Percentiles rank a stretch among this genome's conserved stretches.
phyloP scores from a whole-genome alignment of 2,329 filamentous ascomycete species.

The Ascochyta koolunga region DNA sequence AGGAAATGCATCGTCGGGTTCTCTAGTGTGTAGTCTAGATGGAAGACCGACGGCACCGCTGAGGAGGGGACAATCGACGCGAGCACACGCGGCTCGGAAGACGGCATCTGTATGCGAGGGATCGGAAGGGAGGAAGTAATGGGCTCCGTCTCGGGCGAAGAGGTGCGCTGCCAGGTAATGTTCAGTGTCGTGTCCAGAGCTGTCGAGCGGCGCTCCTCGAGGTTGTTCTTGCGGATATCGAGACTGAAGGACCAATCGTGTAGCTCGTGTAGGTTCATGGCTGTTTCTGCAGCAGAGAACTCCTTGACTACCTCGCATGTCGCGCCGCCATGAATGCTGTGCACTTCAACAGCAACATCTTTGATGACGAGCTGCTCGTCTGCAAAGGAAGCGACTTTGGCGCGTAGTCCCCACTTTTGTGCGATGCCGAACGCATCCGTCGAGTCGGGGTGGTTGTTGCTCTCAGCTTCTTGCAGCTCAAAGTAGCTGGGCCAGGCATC shows the following conservation, averaged over 20 bases:
- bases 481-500: conserved; percentile 91
- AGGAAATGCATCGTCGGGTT: conserved; percentile 95
- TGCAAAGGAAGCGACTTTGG: conserved; percentile 76
- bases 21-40: conserved; percentile 75
- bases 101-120: conserved; percentile 79
- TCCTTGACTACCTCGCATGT: conserved; percentile 56
- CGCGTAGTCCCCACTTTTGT: conserved; percentile 81
- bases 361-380: conserved; percentile 66
- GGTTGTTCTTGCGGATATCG: conserved; percentile 73
- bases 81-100: conserved; percentile 85
- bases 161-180: conserved; percentile 75
- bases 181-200: conserved; percentile 76
- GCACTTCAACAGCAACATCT: conserved; percentile 67
- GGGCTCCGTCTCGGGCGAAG: conserved; percentile 35
- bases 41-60: conserved; percentile 31
- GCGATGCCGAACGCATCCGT: conserved; percentile 66
- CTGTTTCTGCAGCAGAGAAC: conserved; percentile 29
- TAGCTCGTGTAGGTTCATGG: conserved; percentile 70
- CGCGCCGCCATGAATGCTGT: conserved; percentile 67
- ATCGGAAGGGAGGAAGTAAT: conserved; percentile 69
- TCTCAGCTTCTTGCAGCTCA: conserved; percentile 57
- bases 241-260: conserved; percentile 76
- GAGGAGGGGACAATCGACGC: conserved; percentile 51
- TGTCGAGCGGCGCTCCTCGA: conserved; percentile 82
- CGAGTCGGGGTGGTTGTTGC: conserved; percentile 40